phyloP scores from a whole-genome alignment of 495 filamentous ascomycete genomes.

The Daldinia concentrica region DNA sequence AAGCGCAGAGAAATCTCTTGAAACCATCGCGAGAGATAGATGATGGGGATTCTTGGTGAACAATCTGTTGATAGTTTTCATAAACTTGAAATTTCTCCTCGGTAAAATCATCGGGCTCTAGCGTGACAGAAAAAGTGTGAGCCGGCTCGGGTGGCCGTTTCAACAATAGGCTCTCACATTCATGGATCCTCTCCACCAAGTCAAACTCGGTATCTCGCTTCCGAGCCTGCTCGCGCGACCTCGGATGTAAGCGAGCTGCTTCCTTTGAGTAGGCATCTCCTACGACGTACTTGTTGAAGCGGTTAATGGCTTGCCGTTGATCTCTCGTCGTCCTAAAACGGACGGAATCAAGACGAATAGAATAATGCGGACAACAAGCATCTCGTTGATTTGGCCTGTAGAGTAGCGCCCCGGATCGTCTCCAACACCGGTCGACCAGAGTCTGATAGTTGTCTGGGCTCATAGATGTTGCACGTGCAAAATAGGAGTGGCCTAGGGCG shows the following conservation, averaged over 20 bases:
- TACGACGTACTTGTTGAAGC: slow-evolving; percentile 86
- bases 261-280: slow-evolving; percentile 81
- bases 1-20: slow-evolving; percentile 81
- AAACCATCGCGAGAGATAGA: slow-evolving; percentile 77
- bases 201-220: slow-evolving; percentile 79
- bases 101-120: slow-evolving; percentile 82
- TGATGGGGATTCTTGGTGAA: slow-evolving; percentile 77
- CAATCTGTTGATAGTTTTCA: slow-evolving; percentile 81
- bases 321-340: slow-evolving; percentile 77
- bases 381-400: slow-evolving; percentile 87
- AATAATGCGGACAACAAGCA: slow-evolving; percentile 96
- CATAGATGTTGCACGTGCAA: slow-evolving; percentile 73
- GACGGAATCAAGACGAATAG: slow-evolving; percentile 80
- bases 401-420: slow-evolving; percentile 81
- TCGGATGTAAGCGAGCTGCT: slow-evolving; percentile 76
- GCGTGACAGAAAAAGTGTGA: slow-evolving; percentile 78
- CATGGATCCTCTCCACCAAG: slow-evolving; percentile 76
- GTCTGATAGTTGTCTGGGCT: slow-evolving; percentile 78
- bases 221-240: slow-evolving; percentile 80
- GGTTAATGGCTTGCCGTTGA: slow-evolving; percentile 87
- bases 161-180: slow-evolving; percentile 63
- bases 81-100: slow-evolving; percentile 89
- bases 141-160: slow-evolving; percentile 72
- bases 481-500: slow-evolving; percentile 81
- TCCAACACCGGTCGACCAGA: slow-evolving; percentile 89